Conservation (phyloP, 2,329 filamentous ascomycete genomes). For the Colletotrichum eleusines region DNA sequence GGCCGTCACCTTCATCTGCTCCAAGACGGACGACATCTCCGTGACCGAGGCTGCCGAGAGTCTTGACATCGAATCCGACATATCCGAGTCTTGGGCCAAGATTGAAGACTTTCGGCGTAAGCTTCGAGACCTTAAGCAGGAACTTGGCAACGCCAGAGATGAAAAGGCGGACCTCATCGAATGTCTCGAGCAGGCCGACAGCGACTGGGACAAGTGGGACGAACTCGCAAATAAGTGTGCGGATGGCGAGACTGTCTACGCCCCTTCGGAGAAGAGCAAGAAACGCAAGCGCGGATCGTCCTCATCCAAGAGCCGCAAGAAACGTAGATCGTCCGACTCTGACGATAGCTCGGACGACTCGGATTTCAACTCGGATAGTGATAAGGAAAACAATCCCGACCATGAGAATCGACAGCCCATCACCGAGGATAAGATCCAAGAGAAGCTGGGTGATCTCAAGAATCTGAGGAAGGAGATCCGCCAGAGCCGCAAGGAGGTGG, state of each 20-base stretch:
- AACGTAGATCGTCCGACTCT: slow-evolving; percentile 33
- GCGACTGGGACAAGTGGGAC: slow-evolving; percentile 44
- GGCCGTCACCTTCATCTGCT: slow-evolving; percentile 71
- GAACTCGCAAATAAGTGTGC: slow-evolving; percentile 37
- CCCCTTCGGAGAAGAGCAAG: slow-evolving; percentile 40
- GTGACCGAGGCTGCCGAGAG: slow-evolving; percentile 52
- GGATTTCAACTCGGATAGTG: slow-evolving; percentile 33
- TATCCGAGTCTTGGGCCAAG: slow-evolving; percentile 51
- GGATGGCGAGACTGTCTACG: slow-evolving; percentile 44
- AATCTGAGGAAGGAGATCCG: slow-evolving; percentile 42
- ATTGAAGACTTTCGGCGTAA: slow-evolving; percentile 45
- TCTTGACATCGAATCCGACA: slow-evolving; percentile 45
- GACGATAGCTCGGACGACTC: slow-evolving; percentile 43
- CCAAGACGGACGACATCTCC: slow-evolving; percentile 72
- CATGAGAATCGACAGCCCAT: slow-evolving; percentile 21
- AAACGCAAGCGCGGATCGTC: slow-evolving; percentile 44
- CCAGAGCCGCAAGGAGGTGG: slow-evolving; percentile 40
- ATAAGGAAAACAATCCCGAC: slow-evolving; percentile 29
- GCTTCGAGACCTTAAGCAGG: slow-evolving; percentile 45
- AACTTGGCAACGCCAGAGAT: slow-evolving; percentile 1
- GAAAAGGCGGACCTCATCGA: slow-evolving; percentile 40
- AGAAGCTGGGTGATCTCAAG: slow-evolving; percentile 19
- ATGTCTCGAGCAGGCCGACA: slow-evolving; percentile 43
- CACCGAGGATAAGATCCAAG: slow-evolving; percentile 23
- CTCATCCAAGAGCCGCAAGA: slow-evolving; percentile 24